These are phyloP conservation scores for Xylariales sp. DNA, from an alignment of 2,329 filamentous ascomycete genomes.

Conservation along the genomic window DNA sequence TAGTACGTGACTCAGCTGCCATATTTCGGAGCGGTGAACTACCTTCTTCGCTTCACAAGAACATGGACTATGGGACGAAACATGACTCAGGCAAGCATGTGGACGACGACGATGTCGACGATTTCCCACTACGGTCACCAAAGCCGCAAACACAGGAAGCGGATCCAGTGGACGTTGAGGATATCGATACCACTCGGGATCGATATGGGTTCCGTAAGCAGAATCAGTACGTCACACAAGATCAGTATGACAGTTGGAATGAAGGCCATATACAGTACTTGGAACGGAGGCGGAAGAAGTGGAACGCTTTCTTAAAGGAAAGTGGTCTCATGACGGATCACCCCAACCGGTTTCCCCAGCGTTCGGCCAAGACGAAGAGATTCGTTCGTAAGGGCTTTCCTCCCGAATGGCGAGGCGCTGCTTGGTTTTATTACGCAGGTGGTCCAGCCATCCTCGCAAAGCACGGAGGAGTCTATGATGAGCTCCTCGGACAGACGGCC, in stretches of 20 bases:
- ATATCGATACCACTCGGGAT: conserved; percentile 58
- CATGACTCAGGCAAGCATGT: conserved; percentile 49
- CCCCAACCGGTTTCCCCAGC: conserved; percentile 74
- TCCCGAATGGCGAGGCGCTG: conserved; percentile 87
- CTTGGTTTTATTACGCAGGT: conserved; percentile 95
- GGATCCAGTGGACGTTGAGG: conserved; percentile 32
- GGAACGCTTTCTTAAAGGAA: conserved; percentile 72
- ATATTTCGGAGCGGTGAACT: conserved; percentile 32
- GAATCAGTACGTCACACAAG: conserved; percentile 69
- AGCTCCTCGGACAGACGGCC: conserved; percentile 59
- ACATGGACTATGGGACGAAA: conserved; percentile 27
- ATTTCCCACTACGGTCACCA: conserved; percentile 35
- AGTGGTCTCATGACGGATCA: conserved; percentile 66
- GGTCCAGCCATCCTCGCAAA: conserved; percentile 75
- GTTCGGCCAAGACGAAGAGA: conserved; percentile 77
- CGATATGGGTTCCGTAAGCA: conserved; percentile 90
- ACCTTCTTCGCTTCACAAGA: conserved; percentile 28
- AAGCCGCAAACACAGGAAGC: conserved; percentile 19
- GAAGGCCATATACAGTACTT: conserved; percentile 69
- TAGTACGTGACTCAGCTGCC: conserved; percentile 32
- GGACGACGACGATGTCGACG: conserved; percentile 48
- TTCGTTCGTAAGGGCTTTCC: conserved; percentile 93
- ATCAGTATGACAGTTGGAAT: conserved; percentile 82
- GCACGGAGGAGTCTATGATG: conserved; percentile 71
- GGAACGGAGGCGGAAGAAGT: conserved; percentile 72